These are phyloP conservation scores for Stachybotrys elegans DNA, from an alignment of 2,329 filamentous ascomycete genomes.

Conservation along the genomic window DNA sequence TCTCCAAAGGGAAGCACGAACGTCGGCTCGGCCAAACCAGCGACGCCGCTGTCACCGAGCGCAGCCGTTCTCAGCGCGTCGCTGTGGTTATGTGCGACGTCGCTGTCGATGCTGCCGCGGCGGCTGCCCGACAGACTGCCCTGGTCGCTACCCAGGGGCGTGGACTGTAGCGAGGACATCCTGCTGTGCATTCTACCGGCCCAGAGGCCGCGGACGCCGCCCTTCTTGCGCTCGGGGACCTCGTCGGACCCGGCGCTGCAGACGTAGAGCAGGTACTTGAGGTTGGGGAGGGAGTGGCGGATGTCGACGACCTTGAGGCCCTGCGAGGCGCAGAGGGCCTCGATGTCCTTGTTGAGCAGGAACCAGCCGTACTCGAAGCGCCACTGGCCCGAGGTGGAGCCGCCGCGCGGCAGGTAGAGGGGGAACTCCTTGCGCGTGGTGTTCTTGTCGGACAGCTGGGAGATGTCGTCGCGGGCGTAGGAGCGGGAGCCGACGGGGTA, in stretches of 20 bases:
- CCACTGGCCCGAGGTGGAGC: conserved; percentile 67
- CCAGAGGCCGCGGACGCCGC: conserved; percentile 56
- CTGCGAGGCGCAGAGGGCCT: conserved; percentile 59
- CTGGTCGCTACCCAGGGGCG: conserved; percentile 28
- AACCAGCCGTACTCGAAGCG: conserved; percentile 96
- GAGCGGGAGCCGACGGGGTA: conserved; percentile 68
- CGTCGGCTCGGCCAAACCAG: conserved; percentile 13
- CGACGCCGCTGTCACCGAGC: conserved; percentile 17
- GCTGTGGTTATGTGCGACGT: conserved; percentile 28
- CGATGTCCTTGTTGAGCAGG: conserved; percentile 92
- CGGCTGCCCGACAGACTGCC: conserved; percentile 34
- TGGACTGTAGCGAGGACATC: conserved; percentile 21
- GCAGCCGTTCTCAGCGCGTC: conserved; percentile 33
- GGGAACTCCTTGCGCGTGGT: conserved; percentile 67
- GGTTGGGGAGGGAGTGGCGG: conserved; percentile 83
- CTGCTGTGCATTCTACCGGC: conserved; percentile 39
- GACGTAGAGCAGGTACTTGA: conserved; percentile 89
- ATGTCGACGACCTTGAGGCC: conserved; percentile 82
- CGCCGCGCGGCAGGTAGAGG: conserved; percentile 60
- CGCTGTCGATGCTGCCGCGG: conserved; percentile 39
- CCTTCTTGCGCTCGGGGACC: conserved; percentile 55
- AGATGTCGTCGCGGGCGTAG: conserved; percentile 71
- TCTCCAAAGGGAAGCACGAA: conserved; percentile 42
- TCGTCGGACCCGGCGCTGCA: conserved; percentile 72
- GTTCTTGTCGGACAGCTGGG: conserved; percentile 42